Conservation (phyloP, 2,329 filamentous ascomycete genomes). For the Ceratocystis huliohia region DNA sequence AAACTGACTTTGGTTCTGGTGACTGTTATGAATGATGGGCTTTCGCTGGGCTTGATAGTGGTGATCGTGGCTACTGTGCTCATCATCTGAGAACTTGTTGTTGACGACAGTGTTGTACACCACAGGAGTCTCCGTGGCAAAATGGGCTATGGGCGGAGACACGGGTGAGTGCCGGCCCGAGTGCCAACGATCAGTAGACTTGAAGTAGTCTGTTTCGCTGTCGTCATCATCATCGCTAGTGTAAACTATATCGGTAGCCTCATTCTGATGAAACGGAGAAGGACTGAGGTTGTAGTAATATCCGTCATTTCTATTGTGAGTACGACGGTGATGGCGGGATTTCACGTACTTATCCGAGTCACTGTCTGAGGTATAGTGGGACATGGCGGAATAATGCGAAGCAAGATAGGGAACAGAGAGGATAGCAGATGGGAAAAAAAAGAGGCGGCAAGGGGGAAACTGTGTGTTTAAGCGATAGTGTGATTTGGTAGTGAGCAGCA, state of each 20-base stretch:
- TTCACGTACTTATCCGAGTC: neutral
- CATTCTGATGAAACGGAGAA: slow-evolving; percentile 3
- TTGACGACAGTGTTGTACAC: slow-evolving; percentile 12
- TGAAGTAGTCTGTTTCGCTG: neutral
- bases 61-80: neutral
- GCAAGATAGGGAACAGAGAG: neutral
- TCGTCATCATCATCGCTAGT: neutral
- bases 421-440: neutral
- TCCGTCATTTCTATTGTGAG: neutral
- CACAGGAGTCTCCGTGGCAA: neutral
- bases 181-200: neutral
- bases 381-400: neutral
- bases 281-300: neutral
- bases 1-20: neutral
- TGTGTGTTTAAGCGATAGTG: neutral
- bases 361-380: neutral
- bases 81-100: slow-evolving; percentile 10
- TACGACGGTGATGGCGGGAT: neutral
- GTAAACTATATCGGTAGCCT: slow-evolving; percentile 7
- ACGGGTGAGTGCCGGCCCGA: neutral
- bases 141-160: neutral
- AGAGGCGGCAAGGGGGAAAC: neutral
- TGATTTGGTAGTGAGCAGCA: neutral
- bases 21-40: neutral
- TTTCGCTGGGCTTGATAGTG: neutral